A percentile compares a stretch with the other conserved stretches of the same genome.
phyloP scores from a whole-genome alignment of 2,329 filamentous ascomycete genomes.

The Verticillium tricorpus region DNA sequence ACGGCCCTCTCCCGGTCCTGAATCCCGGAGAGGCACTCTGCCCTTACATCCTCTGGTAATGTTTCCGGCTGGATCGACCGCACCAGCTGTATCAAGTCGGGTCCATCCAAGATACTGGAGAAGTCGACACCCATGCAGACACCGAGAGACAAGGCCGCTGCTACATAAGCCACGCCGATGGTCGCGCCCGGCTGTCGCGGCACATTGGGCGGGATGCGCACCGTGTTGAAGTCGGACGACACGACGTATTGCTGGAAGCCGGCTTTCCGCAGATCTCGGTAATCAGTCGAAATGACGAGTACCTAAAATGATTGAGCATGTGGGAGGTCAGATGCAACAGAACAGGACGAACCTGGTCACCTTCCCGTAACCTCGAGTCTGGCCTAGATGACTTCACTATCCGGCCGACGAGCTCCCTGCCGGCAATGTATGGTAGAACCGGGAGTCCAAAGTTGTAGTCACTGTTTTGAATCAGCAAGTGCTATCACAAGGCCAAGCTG shows the following conservation, averaged over 20 bases:
- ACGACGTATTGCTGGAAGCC: conserved; percentile 68
- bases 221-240: conserved; percentile 60
- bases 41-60: conserved; percentile 56
- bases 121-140: conserved; percentile 69
- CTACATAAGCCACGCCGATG: conserved; percentile 67
- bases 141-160: conserved; percentile 61
- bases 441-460: conserved; percentile 70
- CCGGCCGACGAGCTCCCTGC: conserved; percentile 64
- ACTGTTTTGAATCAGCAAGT: conserved; percentile 27
- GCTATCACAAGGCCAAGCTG: not conserved
- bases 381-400: conserved; percentile 41
- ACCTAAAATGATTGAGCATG: conserved; percentile 26
- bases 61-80: conserved; percentile 35
- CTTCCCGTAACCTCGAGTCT: conserved; percentile 38
- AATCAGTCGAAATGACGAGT: conserved; percentile 69
- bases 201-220: conserved; percentile 51
- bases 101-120: conserved; percentile 42
- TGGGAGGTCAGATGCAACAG: no score
- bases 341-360: conserved; percentile 34
- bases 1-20: conserved; percentile 45
- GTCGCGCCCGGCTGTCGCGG: conserved; percentile 54
- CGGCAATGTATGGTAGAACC: conserved; percentile 62
- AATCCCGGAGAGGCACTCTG: conserved; percentile 59
- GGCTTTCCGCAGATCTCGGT: conserved; percentile 66
- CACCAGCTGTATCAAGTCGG: conserved; percentile 53